Evolutionary conservation across 78 protist species (phyloP), one percentile per base, ranked within the genome.

Genomic region (Tieghemostelium lacteum): DNA sequence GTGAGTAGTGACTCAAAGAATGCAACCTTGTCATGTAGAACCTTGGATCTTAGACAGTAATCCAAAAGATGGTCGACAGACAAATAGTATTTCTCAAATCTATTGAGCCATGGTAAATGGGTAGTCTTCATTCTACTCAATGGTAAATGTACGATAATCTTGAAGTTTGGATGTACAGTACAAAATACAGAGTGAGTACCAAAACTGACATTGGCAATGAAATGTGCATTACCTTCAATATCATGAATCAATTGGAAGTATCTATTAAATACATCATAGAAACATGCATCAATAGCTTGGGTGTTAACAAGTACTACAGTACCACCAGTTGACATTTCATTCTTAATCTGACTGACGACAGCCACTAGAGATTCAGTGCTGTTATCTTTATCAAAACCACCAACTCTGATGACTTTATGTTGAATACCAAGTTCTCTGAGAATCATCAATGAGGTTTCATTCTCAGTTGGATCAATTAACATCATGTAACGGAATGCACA

Each of bases 211-310:
- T 71, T 57, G 33, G 93, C 71, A 16, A 86, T 24, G 28, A 73
- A 73, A 10, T 39, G n/a, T 31, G 37, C 57, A 37, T 37, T 49
- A 7, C 61, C 74, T 8, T 58, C 60, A 3, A 4, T n/a, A 39
- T 64, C 26, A 3, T 49, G 63, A 6, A 72, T 22, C 4, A 67
- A 4, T 1, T 60, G 52, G 33, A 86, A 86, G 34, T 86, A 73
- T 28, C 93, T 22, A 57, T 86, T 86, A 62, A 73, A 86, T 5
- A 86, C 85, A 40, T 86, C 93, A 50, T 86, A 86, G 75, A 86
- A 86, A 42, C 93, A 86, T 26, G 93, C 76, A 40, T 86, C 85
- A 34, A 86, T 73, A 2, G 31, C 33, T 8, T 73, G 77, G 22
- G 93, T 65, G 17, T 86, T 86, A 22, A 86, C 93, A 2, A 86